A percentile compares a stretch with the other conserved stretches of the same genome.
These are phyloP conservation scores for Effrenium voratum DNA, from an alignment of 73 alveolate species.

Conservation along the genomic window DNA sequence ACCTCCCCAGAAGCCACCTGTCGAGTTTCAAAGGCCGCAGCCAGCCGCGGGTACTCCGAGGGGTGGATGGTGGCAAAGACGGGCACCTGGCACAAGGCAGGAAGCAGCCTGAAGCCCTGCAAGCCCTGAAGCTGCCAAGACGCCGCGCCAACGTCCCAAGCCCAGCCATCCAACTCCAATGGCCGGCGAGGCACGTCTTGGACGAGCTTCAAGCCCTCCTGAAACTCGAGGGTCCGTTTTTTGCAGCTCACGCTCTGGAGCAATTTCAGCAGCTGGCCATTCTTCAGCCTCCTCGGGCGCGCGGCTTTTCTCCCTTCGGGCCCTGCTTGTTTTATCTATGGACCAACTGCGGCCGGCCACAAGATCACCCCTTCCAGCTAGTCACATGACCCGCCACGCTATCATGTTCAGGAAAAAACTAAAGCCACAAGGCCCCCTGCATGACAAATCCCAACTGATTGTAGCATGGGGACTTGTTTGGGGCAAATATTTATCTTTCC, in stretches of 20 bases:
- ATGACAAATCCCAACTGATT: no score
- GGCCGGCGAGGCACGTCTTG: neutral
- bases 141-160: neutral
- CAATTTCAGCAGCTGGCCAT: neutral
- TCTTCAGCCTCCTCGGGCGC: conserved; percentile 10
- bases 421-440: no score
- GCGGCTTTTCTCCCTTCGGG: no score
- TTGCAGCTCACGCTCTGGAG: conserved; percentile 40
- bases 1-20: neutral
- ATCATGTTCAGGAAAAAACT: no score
- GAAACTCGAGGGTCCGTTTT: conserved; percentile 13
- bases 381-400: no score
- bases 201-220: neutral
- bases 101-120: neutral
- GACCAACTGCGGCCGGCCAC: no score
- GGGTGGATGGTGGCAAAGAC: conserved; percentile 80
- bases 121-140: neutral
- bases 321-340: no score
- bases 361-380: no score
- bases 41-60: conserved; percentile 86
- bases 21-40: conserved; percentile 59
- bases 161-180: neutral
- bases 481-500: no score
- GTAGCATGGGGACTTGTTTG: no score
- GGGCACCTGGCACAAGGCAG: neutral